Evolutionary conservation across 2,329 filamentous ascomycete species (phyloP), one percentile per base, ranked within the genome.

Genomic region (Conoideocrella luteorostrata): DNA sequence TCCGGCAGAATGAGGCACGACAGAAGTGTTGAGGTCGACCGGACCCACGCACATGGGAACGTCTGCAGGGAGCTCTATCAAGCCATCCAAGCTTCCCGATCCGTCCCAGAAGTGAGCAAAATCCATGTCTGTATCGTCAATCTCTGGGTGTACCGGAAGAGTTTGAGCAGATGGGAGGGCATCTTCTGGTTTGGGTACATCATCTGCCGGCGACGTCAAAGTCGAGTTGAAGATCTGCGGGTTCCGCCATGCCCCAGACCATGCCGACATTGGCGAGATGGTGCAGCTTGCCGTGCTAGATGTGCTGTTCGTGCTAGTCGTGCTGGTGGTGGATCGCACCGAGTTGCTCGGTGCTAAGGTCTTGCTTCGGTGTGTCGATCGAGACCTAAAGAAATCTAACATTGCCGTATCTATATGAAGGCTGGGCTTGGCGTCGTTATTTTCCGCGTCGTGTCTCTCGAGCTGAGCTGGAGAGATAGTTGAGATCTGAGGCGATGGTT

Each of bases 241-340:
- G 50, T 64, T 61, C 10, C 67, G 66, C 62, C 71, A 74, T 11
- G 48, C 52, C 29, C 52, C 52, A 29, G 60, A 63, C 54, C 57
- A 74, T 23, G 64, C 63, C 7, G 73, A 75, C 29, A 69, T 56
- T 9, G 74, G 70, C 6, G 74, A 76, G 41, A 76, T 64, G 23
- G 66, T 61, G 48, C 64, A 62, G 55, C 65, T 63, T 44, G 62
- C 55, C 37, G 59, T 62, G 60, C 60, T 61, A 47, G 63, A 47
- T 49, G 58, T 63, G 39, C 57, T 65, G 34, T 55, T 56, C 44
- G 67, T 71, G 53, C 65, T 64, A 48, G 59, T 54, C 24, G 62
- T 63, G 56, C 61, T 61, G 55, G 63, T 53, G 53, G 61, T 73
- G 6, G 71, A 74, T 39, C 71, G 62, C 24, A 74, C 66, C 7